Conservation (phyloP, 257 asterid genomes). For the Verbena officinalis region DNA sequence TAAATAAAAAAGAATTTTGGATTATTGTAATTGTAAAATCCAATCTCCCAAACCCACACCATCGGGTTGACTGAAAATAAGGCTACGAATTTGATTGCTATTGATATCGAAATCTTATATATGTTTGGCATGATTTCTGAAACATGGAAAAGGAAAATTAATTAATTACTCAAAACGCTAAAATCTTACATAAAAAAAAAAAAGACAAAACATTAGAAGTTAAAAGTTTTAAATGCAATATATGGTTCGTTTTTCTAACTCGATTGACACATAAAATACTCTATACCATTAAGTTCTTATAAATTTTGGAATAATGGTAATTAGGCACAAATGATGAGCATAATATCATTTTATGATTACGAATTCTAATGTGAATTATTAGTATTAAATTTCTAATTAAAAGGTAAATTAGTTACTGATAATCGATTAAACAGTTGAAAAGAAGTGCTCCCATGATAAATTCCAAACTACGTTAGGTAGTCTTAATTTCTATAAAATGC, state of each 20-base stretch:
- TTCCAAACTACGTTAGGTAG: neutral
- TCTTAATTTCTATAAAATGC: no score
- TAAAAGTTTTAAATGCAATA: neutral
- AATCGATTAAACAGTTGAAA: neutral
- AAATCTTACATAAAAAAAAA: slow-evolving; percentile 1
- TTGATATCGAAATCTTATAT: neutral
- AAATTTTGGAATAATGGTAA: neutral
- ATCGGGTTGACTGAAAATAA: no score
- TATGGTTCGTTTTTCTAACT: no score
- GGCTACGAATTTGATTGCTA: neutral
- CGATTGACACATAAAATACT: no score
- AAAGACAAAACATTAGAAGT: slow-evolving; percentile 9
- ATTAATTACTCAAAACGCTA: neutral
- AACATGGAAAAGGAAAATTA: neutral
- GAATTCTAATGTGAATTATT: neutral
- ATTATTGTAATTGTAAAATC: neutral
- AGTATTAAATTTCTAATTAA: neutral
- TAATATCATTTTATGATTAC: neutral
- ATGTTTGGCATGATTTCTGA: neutral
- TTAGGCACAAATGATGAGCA: neutral
- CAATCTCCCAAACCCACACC: neutral
- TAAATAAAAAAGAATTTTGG: neutral
- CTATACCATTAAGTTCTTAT: neutral
- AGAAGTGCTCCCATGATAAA: neutral
- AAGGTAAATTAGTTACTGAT: neutral